Base-by-base conservation (phyloP, 352 stramenopile genomes). In the Phytopythium aichiense region DNA sequence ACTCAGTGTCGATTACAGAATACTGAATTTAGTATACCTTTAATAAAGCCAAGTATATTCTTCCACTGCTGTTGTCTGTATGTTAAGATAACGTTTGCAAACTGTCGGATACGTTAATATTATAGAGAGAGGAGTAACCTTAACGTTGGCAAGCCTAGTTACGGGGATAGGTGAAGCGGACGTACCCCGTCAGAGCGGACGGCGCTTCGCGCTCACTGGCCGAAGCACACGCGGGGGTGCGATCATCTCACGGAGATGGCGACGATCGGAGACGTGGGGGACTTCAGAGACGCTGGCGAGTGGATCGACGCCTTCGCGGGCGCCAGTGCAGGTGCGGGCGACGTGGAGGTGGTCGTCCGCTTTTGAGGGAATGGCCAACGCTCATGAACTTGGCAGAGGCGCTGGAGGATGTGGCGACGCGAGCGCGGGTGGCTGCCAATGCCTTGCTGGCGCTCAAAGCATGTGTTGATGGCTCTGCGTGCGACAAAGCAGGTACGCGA, bases 281-380 rank as follows among this genome's bases (percentile, higher is more conserved):
- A 53, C 12, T 33, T n/a, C 12, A n/a, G 18, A 4, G 33, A 13
- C 31, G 37, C 28, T 6, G 31, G 9, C 4, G 52, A 58, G 8
- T 58, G 52, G 52, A 2, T 58, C n/a, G 52, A 58, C 52, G 33
- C 31, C 2, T 58, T 58, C 4, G 52, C 52, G 20, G n/a, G 7
- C 11, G n/a, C 20, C 33, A n/a, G 33, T 12, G n/a, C 9, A 8
- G 30, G 52, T 58, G 37, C 18, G 52, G 18, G 4, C 3, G 11
- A 8, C 31, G 45, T 11, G 8, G 22, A 2, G 22, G 12, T 20
- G 7, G 13, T 35, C 2, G 35, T 38, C 1, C 22, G 22, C 1
- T 35, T 54, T 6, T 2, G 20, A 15, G 18, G 2, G 7, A 13
- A 20, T 49, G 42, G 22, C n/a, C 42, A 22, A 4, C 42, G 13